Conservation (phyloP, 2,329 filamentous ascomycete species). For the Alternaria sp. region DNA sequence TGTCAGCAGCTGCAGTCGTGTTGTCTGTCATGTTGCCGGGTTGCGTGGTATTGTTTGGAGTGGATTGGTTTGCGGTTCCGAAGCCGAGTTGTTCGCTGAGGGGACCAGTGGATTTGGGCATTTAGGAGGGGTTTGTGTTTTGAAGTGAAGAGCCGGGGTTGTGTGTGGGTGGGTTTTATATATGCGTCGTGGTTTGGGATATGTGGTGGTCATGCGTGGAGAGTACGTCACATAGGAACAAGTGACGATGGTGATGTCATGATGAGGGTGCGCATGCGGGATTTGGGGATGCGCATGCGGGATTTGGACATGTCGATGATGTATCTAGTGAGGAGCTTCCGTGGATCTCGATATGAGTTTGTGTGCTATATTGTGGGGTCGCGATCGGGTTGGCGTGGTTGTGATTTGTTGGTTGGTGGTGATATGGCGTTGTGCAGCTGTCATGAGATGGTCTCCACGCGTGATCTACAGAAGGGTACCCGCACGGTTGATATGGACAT, state of each 20-base stretch:
- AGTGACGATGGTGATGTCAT: conserved; percentile 29
- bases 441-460: conserved; percentile 4
- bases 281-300: conserved; percentile 1
- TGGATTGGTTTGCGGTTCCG: conserved; percentile 21
- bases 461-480: conserved; percentile 7
- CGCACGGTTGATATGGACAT: conserved; percentile 5
- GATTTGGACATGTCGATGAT: conserved; percentile 19
- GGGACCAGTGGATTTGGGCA: conserved; percentile 39
- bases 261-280: conserved; percentile 13
- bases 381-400: background rate
- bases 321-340: conserved; percentile 18
- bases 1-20: conserved; percentile 37
- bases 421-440: conserved; percentile 13
- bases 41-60: conserved; percentile 17
- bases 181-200: background rate
- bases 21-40: conserved; percentile 29
- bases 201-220: background rate
- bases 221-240: conserved; percentile 15
- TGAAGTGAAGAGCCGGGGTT: no score
- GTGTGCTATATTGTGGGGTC: background rate
- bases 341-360: conserved; percentile 6
- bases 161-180: background rate
- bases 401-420: background rate
- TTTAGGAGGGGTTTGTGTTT: conserved; percentile 2
- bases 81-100: conserved; percentile 32